phyloP scores from a whole-genome alignment of 176 grass and related monocot species.

The Lolium multiflorum region DNA sequence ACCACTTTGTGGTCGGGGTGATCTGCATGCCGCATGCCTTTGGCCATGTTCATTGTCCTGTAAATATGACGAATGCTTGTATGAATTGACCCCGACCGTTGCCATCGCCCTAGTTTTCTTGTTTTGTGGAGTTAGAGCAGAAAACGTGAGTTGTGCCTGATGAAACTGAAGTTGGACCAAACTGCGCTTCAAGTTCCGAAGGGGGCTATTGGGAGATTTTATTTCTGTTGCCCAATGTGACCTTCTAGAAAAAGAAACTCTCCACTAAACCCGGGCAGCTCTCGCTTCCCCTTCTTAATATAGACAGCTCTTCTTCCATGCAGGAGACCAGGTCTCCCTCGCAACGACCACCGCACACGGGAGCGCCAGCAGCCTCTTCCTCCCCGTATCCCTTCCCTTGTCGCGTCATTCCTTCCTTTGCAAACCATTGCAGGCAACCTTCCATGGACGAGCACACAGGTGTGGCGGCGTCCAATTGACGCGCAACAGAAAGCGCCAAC shows the following conservation, averaged over 20 bases:
- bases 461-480: slow-evolving; percentile 15
- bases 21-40: neutral
- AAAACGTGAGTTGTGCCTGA: neutral
- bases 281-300: slow-evolving; percentile 13
- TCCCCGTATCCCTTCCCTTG: slow-evolving; percentile 26
- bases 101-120: neutral
- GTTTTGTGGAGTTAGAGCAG: neutral
- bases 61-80: slow-evolving; percentile 35
- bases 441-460: slow-evolving; percentile 14
- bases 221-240: neutral
- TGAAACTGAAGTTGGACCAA: neutral
- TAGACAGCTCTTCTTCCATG: slow-evolving; percentile 9
- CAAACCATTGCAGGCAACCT: slow-evolving; percentile 34
- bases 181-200: too few relatives aligned
- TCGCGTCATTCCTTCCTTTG: slow-evolving; percentile 29
- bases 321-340: slow-evolving; percentile 15
- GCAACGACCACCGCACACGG: slow-evolving; percentile 27
- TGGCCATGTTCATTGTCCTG: neutral
- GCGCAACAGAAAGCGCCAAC: neutral
- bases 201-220: too few relatives aligned
- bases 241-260: neutral
- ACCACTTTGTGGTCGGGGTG: too few relatives aligned
- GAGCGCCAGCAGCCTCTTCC: neutral
- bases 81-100: neutral
- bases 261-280: slow-evolving; percentile 33